A percentile compares a stretch with the other conserved stretches of the same genome.
These are phyloP conservation scores for Ophiostoma ulmi DNA, from an alignment of 2,329 filamentous ascomycete genomes.

Conservation along the genomic window DNA sequence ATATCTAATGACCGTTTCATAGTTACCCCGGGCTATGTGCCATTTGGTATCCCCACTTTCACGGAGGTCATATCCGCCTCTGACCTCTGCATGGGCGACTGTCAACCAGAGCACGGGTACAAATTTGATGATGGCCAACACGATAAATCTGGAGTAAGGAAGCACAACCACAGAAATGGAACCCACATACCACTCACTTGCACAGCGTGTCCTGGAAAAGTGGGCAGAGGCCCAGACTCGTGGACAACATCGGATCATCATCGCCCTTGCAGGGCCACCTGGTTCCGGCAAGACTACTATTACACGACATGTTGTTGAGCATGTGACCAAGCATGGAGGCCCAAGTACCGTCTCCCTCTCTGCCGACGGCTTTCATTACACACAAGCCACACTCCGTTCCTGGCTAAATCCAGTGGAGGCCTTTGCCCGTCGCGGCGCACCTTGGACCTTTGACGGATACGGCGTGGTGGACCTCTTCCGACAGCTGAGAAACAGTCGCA, in stretches of 20 bases:
- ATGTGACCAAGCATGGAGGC: constrained; percentile 27
- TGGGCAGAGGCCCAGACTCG: constrained; percentile 13
- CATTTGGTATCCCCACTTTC: not conserved
- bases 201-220: constrained; percentile 28
- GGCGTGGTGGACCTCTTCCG: constrained; percentile 28
- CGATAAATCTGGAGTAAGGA: not conserved
- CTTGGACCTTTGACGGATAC: constrained; percentile 35
- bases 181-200: not conserved
- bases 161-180: not conserved
- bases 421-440: constrained; percentile 33
- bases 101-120: not conserved
- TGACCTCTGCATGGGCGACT: not conserved
- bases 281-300: constrained; percentile 31
- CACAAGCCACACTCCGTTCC: constrained; percentile 4
- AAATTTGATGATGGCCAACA: not conserved
- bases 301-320: constrained; percentile 25
- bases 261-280: constrained; percentile 29
- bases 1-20: no score
- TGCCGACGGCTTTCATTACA: not conserved
- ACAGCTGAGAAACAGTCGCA: not conserved
- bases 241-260: constrained; percentile 22
- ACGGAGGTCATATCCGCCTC: not conserved
- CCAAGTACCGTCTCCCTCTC: constrained; percentile 14
- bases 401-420: constrained; percentile 34
- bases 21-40: no score